phyloP scores from a whole-genome alignment of 148 eudicot species.

The Nyssa sinensis region DNA sequence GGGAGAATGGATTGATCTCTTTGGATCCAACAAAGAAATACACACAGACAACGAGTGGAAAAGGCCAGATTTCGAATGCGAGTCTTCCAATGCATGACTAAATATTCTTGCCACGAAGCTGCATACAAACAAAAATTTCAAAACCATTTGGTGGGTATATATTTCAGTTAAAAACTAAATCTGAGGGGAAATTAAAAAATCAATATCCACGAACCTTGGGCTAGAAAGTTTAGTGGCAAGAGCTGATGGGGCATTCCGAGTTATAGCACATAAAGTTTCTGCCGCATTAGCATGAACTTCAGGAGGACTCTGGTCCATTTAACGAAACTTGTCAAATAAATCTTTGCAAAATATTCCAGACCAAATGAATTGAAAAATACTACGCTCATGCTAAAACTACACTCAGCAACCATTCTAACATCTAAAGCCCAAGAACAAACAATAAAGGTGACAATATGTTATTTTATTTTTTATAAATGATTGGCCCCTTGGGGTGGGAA shows the following conservation, averaged over 20 bases:
- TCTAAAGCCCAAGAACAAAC: not conserved
- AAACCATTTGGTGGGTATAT: conserved; percentile 7
- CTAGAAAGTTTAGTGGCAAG: conserved; percentile 87
- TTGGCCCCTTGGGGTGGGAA: too few species aligned
- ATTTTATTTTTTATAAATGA: too few species aligned
- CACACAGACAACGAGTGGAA: conserved; percentile 86
- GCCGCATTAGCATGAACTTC: conserved; percentile 99
- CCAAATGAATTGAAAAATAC: not conserved
- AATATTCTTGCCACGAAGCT: conserved; percentile 92
- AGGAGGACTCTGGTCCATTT: conserved; percentile 61
- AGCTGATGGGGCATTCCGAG: conserved; percentile 81
- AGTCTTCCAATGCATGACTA: conserved; percentile 78
- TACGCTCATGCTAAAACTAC: not conserved
- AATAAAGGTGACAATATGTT: not conserved
- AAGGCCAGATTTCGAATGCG: conserved; percentile 70
- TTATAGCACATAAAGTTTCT: conserved; percentile 84
- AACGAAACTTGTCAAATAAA: conserved; percentile 16
- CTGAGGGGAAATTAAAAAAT: not conserved
- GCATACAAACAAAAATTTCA: conserved; percentile 28
- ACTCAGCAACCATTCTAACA: conserved; percentile 9
- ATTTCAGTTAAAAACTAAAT: conserved; percentile 9
- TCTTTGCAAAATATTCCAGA: conserved; percentile 1
- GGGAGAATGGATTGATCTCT: conserved; percentile 67
- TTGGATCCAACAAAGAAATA: conserved; percentile 92
- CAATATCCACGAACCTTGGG: conserved; percentile 58